A percentile compares a stretch with the other conserved stretches of the same genome.
Conservation (phyloP, 768 basidiomycete species). For the Panus rudis region DNA sequence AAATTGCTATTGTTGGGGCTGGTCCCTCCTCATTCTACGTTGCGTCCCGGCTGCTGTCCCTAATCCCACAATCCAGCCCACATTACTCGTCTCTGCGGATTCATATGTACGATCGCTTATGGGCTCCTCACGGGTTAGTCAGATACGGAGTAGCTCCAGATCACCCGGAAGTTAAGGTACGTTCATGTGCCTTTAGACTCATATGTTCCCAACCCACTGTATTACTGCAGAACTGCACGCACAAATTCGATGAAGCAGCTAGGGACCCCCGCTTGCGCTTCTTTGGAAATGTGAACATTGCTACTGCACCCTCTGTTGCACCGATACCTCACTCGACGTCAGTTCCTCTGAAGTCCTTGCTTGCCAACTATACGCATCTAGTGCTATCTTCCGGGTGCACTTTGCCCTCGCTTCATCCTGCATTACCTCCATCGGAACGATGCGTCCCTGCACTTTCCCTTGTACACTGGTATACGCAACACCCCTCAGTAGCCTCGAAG, state of each 20-base stretch:
- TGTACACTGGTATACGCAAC: constrained; percentile 95
- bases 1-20: constrained; percentile 87
- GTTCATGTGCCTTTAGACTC: constrained; percentile 4
- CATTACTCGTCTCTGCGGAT: constrained; percentile 41
- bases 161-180: constrained; percentile 95
- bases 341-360: constrained; percentile 55
- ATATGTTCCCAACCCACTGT: background rate
- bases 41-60: constrained; percentile 75
- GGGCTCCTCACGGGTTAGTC: constrained; percentile 92
- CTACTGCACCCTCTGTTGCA: constrained; percentile 17
- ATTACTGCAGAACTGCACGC: constrained; percentile 77
- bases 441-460: constrained; percentile 73
- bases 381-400: constrained; percentile 85
- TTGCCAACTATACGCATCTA: constrained; percentile 75
- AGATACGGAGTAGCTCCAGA: constrained; percentile 97
- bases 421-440: constrained; percentile 38
- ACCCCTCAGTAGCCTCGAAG: constrained; percentile 55
- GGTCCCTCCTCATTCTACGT: constrained; percentile 98
- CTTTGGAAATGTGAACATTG: constrained; percentile 83
- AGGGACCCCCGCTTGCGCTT: constrained; percentile 77
- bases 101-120: constrained; percentile 88
- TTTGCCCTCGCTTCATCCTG: constrained; percentile 50
- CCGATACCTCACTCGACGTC: constrained; percentile 46
- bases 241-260: constrained; percentile 86
- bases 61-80: constrained; percentile 36